Evolutionary conservation across 208 protist species (phyloP), one percentile per base, ranked within the genome.

Genomic region (Leishmania lainsoni): DNA sequence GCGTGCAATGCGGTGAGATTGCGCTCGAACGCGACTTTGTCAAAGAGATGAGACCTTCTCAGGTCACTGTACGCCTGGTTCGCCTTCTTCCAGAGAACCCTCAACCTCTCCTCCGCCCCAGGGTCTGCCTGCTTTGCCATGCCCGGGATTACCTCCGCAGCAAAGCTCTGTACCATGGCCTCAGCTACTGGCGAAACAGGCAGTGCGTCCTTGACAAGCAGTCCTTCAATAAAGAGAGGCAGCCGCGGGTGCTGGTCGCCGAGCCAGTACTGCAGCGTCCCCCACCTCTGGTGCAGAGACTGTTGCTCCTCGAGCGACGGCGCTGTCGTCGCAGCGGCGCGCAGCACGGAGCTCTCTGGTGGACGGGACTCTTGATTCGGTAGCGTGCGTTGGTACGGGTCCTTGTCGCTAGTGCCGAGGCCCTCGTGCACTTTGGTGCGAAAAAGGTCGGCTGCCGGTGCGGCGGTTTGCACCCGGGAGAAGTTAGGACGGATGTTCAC

Each of bases 361-460:
- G 86, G 74, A 16, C 71, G 69, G 48, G 90, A 94, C 71, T 80
- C 84, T 58, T 90, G 79, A 72, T 97, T 97, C 1, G 92, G 92
- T 61, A 96, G 85, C 17, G 91, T 96, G 52, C 94, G 90, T 16
- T 86, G 14, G 84, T 97, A 97, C 2, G 94, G 94, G 74, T 97
- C 94, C 17, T 73, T 78, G 26, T 76, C 89, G 48, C 90, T 87
- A 3, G 94, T 97, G 22, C 94, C 94, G 42, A 94, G 89, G 45
- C 94, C 94, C 56, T 96, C 85, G 78, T 97, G 90, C 32, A 96
- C 88, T 32, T 87, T 86, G 0, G 92, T 96, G 42, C 87, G 91
- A 71, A 92, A 89, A 22, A 97, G 87, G 81, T 97, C 94, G 0
- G 94, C 91, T 6, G 94, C 88, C 3, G 88, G 86, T 0, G 94